Base-by-base conservation (phyloP, 2,329 filamentous ascomycete genomes). In the Fulvia fulva region DNA sequence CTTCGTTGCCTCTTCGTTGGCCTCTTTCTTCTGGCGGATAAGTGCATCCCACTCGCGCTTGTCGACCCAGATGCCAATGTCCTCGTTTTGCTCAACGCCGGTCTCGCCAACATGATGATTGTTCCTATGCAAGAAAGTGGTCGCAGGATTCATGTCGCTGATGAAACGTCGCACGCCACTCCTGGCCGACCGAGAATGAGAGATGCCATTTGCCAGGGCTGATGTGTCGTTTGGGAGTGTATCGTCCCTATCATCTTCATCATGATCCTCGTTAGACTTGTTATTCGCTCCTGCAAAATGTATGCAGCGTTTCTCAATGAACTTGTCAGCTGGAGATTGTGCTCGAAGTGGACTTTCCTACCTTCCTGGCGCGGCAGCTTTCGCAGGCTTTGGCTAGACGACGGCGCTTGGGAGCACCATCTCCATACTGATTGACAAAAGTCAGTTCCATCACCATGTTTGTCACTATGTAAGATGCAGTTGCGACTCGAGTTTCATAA, bases 81-180 rank as follows among this genome's bases (percentile, higher is more conserved):
- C 69, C 14, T 70, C 68, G 57, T 63, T 68, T 8, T 41, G 55
- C 12, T 46, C 49, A 32, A 57, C 55, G 59, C 59, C 45, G 41
- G 60, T 34, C 53, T 51, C 51, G 59, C 60, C 59, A 34, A 58
- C 44, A 51, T 54, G 56, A 43, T 61, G 58, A 32, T 63, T 49
- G 43, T 75, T 70, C 30, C 77, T 72, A 45, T 77, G 74, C 52
- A 78, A 67, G 30, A 80, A 68, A 9, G 76, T 75, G n/a, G 77
- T 73, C 61, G 79, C 77, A 4, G 78, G 78, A 41, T 75, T 77
- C 55, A 79, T 65, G 57, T 80, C 78, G 53, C 60, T 62, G 51
- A 61, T 64, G 51, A 57, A 63, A 23, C 49, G 62, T 44, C 57
- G 44, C 9, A 43, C 52, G 52, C 43, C 34, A 32, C 37, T 30